Evolutionary conservation across 1,284 basidiomycete species (phyloP), one percentile per base, ranked within the genome.

Genomic region (Vanrija sp.): DNA sequence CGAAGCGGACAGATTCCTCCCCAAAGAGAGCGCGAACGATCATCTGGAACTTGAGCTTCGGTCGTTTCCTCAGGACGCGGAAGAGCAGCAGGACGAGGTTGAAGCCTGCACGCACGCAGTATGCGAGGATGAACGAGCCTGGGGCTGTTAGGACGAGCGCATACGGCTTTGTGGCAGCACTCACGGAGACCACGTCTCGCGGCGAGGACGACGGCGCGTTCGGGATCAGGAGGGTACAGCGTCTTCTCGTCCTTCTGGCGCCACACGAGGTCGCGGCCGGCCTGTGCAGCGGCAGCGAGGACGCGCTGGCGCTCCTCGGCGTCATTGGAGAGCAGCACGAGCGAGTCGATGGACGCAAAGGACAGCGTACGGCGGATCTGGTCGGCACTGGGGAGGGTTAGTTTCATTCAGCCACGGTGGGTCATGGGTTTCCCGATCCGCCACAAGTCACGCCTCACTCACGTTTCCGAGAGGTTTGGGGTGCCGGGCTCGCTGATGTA

Each of bases 121-220:
- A 90, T 0, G 85, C 89, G 20, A 94, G 77, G 0, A 84, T 73
- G 20, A 85, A 87, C 9, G 90, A 87, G 53, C 90, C 89, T 93
- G 61, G 3, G 16, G n/a, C 10, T 23, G 27, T 43, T 48, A 20
- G 49, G 59, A 45, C 57, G 49, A 15, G 18, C 6, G n/a, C 10
- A 35, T 8, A 15, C 14, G 6, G 12, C 20, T 18, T 12, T 15
- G 23, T 19, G 23, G 24, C 8, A 20, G 42, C n/a, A 84, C 89
- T 77, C 68, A 92, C 91, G 81, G 25, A 89, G 63, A 22, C 84
- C 88, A 14, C 91, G 87, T 46, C 81, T 80, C 5, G 81, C 76
- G 0, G 89, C 89, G 68, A 94, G 86, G 45, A 85, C 81, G 19
- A 87, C 65, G 56, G 88, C 88, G 53, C 86, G 83, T 71, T 84